A percentile compares a stretch with the other conserved stretches of the same genome.
phyloP scores from a whole-genome alignment of 208 protist genomes.

The Trypanosoma platydactyli region DNA sequence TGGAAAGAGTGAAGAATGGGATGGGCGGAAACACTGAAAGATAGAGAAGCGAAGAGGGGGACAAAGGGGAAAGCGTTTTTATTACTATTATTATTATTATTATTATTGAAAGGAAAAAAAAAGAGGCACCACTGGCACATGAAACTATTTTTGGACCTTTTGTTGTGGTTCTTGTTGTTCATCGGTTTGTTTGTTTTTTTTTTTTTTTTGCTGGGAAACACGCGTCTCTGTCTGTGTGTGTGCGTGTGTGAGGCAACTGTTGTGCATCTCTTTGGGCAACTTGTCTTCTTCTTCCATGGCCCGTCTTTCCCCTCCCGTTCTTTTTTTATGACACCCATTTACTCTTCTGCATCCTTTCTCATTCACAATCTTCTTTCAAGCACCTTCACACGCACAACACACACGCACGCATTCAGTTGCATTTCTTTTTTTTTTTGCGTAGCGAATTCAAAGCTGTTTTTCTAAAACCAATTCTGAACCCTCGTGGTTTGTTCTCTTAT shows the following conservation, averaged over 20 bases:
- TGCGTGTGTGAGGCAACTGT: background rate
- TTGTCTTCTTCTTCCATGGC: conserved; percentile 2
- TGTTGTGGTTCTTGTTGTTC: too few species aligned
- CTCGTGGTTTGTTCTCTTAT: background rate
- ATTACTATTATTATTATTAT: conserved; percentile 3
- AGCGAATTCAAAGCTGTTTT: conserved; percentile 1
- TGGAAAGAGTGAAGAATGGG: background rate
- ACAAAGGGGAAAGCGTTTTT: conserved; percentile 10
- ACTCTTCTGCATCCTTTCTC: background rate
- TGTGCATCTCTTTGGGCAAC: background rate
- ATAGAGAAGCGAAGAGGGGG: background rate
- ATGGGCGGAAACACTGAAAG: too few species aligned
- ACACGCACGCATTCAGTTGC: too few species aligned
- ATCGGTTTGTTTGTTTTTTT: background rate
- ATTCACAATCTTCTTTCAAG: background rate
- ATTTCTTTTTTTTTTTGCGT: conserved; percentile 15
- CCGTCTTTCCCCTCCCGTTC: too few species aligned
- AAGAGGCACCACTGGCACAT: too few species aligned
- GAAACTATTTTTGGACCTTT: too few species aligned
- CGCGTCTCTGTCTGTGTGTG: conserved; percentile 7
- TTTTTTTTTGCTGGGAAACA: background rate
- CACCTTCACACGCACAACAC: too few species aligned
- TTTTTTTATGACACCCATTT: background rate
- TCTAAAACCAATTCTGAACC: conserved; percentile 13
- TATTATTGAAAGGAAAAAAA: background rate